phyloP scores from a whole-genome alignment of 75 land plant species.

The Cryptomeria japonica region DNA sequence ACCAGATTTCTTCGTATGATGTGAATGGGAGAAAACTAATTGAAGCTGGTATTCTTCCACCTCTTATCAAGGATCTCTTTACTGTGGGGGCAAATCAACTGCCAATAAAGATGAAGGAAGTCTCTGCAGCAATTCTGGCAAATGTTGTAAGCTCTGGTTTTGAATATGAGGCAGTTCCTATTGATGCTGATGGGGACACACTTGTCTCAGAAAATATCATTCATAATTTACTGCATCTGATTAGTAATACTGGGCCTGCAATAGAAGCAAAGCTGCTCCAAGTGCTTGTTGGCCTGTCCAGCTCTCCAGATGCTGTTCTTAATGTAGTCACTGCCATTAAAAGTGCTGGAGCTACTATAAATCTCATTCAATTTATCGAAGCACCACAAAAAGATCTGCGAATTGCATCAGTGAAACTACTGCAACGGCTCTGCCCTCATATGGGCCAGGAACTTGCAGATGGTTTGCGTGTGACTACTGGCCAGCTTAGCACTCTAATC shows the following conservation, averaged over 20 bases:
- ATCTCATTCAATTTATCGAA: conserved; percentile 91
- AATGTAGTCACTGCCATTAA: conserved; percentile 78
- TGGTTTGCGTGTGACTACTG: conserved; percentile 72
- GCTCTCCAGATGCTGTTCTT: conserved; percentile 54
- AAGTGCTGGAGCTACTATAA: conserved; percentile 94
- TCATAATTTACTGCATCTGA: conserved; percentile 84
- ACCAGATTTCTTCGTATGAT: conserved; percentile 81
- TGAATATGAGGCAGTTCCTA: conserved; percentile 58
- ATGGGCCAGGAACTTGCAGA: conserved; percentile 95
- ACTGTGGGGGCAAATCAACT: conserved; percentile 72
- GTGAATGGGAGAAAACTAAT: conserved; percentile 66
- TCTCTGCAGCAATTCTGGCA: conserved; percentile 90
- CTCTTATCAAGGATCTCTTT: conserved; percentile 84
- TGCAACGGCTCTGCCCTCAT: conserved; percentile 76
- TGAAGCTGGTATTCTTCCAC: conserved; percentile 84
- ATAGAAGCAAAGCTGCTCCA: conserved; percentile 91
- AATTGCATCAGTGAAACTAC: conserved; percentile 66
- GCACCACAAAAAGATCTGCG: conserved; percentile 88
- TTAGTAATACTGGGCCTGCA: conserved; percentile 96
- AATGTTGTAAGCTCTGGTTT: conserved; percentile 79
- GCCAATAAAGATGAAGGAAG: conserved; percentile 85
- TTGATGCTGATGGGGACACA: conserved; percentile 73
- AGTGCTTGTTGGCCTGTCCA: conserved; percentile 90
- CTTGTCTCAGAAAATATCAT: conserved; percentile 81
- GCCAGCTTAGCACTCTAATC: conserved; percentile 79